phyloP scores from a whole-genome alignment of 1,139 yeast genomes.

The Candida frijolesensis region DNA sequence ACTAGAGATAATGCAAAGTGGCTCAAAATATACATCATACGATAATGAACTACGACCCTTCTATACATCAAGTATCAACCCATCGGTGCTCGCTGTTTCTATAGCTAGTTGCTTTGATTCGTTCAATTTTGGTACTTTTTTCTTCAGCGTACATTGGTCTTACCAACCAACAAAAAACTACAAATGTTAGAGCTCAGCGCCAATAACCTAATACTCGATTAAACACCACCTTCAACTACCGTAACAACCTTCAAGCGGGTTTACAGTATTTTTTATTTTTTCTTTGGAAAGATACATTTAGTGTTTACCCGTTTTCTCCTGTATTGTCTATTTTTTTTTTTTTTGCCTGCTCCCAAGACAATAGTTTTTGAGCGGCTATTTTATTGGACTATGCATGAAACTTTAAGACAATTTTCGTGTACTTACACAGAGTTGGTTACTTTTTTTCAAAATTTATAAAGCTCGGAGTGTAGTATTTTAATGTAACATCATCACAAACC shows the following conservation, averaged over 20 bases:
- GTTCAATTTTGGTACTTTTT: no score
- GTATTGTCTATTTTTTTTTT: neutral
- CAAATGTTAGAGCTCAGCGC: no score
- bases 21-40: no score
- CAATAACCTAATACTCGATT: no score
- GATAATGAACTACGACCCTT: no score
- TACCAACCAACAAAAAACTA: no score
- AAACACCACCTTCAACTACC: neutral
- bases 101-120: no score
- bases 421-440: neutral
- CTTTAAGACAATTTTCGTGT: constrained; percentile 2
- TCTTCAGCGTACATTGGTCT: no score
- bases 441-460: neutral
- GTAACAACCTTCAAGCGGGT: neutral
- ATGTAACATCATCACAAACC: neutral
- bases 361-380: constrained; percentile 12
- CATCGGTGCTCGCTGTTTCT: no score
- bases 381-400: constrained; percentile 14
- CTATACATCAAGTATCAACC: no score
- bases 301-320: neutral
- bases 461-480: neutral
- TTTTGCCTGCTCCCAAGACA: constrained; percentile 1
- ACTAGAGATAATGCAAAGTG: no score
- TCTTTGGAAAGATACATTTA: neutral
- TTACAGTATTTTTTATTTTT: neutral